Percentiles rank a stretch among this genome's conserved stretches.
Evolutionary conservation across 2,329 filamentous ascomycete species (phyloP).

Genomic region (Talaromyces sp.): DNA sequence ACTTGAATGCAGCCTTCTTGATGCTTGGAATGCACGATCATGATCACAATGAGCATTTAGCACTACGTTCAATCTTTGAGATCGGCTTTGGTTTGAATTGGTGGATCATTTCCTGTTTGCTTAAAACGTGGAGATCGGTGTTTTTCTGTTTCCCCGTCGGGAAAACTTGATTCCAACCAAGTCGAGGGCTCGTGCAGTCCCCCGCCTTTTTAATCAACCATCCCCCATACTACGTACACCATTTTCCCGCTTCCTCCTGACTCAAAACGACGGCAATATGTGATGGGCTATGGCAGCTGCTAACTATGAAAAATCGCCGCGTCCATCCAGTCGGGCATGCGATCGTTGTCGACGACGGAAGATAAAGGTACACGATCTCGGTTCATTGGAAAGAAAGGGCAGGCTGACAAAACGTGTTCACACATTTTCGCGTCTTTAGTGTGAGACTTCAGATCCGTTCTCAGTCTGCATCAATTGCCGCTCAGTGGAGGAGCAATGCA

Average conservation of each 20-base stretch:
- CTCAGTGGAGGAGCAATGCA: slow-evolving; percentile 33
- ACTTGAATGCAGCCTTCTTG: background rate
- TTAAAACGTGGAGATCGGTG: background rate
- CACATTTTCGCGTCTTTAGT: background rate
- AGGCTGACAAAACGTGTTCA: background rate
- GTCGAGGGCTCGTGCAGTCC: background rate
- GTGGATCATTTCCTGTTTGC: background rate
- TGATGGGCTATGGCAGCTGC: background rate
- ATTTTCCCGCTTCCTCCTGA: background rate
- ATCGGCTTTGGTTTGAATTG: background rate
- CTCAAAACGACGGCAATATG: background rate
- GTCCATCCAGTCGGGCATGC: slow-evolving; percentile 6
- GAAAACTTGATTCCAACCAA: background rate
- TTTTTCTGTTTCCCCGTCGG: background rate
- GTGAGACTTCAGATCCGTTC: slow-evolving; percentile 10
- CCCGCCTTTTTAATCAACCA: background rate
- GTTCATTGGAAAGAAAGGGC: background rate
- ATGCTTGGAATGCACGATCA: background rate
- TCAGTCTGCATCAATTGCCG: slow-evolving; percentile 27
- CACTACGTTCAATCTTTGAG: background rate
- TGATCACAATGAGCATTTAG: background rate
- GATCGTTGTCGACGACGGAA: slow-evolving; percentile 13
- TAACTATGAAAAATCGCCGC: background rate
- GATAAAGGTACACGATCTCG: slow-evolving; percentile 4
- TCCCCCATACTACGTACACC: background rate